Base-by-base conservation (phyloP, 768 basidiomycete genomes). In the Favolaschia claudopus region DNA sequence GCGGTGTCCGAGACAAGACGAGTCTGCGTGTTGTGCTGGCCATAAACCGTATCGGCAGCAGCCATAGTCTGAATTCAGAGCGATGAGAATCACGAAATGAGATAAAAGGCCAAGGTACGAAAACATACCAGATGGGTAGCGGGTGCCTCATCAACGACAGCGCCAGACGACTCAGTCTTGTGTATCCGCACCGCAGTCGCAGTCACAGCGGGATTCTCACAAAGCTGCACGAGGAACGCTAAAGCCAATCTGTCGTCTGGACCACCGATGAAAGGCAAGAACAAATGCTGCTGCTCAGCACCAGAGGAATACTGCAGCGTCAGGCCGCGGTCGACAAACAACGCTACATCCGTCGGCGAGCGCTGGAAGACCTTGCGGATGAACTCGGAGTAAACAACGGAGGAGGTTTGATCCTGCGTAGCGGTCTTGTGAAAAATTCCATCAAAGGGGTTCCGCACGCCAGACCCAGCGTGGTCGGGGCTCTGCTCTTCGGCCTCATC, bases 261-360 rank as follows among this genome's bases (percentile, higher is more conserved):
- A 0, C 96, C 96, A 33, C 96, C 96, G 70, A 94, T 91, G 85
- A 96, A 98, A 0, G 96, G 92, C 37, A 95, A 69, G 71, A 96
- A 86, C 27, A 98, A 68, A 62, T 92, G 92, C 58, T 89, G 79
- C 22, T 66, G 71, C 38, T 44, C 69, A 28, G 52, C 58, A 58
- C 57, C 68, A 43, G 5, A 65, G 1, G 70, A 62, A 40, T 71
- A 66, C 15, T 72, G 67, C 7, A 65, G 54, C 25, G 67, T 68
- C 20, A 82, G 72, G 1, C 89, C 89, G 24, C 89, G 80, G 71
- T 98, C 96, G 56, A 97, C 83, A 71, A 92, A 96, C 32, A 99
- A 74, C 5, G 89, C 93, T 32, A 96, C 91, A 65, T 98, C 93
- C 10, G 81, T 79, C 3, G 85, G 82, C 15, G 88, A 84, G 32